Conservation (phyloP, 164 flowering plant species). For the Paratinospora sagittata region DNA sequence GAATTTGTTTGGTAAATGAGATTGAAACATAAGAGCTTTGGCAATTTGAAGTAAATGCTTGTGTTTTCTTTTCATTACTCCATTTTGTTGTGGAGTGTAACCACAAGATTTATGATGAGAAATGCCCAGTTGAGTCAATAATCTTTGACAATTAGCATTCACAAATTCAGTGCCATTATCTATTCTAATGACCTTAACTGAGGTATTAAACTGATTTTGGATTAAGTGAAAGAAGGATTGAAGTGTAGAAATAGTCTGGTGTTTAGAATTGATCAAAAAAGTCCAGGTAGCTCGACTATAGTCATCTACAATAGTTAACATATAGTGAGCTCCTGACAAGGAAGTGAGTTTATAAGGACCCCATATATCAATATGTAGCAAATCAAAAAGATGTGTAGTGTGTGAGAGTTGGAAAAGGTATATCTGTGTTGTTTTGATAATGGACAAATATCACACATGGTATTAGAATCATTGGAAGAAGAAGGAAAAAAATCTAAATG, state of each 20-base stretch:
- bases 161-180: slow-evolving; percentile 1
- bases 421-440: no score
- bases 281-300: not conserved
- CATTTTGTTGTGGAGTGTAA: slow-evolving; percentile 4
- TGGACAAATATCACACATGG: no score
- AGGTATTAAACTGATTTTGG: not conserved
- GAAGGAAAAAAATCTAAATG: no score
- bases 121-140: not conserved
- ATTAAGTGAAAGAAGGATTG: not conserved
- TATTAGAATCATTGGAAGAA: no score
- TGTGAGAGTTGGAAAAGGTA: no score
- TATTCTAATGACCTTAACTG: not conserved
- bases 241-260: not conserved
- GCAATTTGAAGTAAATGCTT: no score
- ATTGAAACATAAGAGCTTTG: no score
- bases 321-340: not conserved
- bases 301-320: not conserved
- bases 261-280: not conserved
- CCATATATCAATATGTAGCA: not conserved
- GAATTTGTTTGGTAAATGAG: no score
- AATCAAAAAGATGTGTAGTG: not conserved
- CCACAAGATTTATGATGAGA: not conserved
- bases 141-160: no score
- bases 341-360: not conserved
- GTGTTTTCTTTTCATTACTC: not conserved